Conservation (phyloP, 148 eudicot genomes). For the Dysphania ambrosioides region DNA sequence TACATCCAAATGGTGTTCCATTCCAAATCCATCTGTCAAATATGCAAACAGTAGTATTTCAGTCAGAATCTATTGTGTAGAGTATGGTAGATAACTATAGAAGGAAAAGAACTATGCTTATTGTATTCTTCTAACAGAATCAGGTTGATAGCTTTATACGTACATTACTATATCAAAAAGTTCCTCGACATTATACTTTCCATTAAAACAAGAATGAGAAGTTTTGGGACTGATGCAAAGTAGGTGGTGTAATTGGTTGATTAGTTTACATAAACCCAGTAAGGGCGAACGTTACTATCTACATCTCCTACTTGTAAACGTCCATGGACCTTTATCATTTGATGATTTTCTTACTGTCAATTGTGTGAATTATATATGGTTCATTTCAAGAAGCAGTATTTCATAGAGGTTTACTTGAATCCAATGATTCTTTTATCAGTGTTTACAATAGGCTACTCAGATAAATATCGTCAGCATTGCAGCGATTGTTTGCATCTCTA, state of each 20-base stretch:
- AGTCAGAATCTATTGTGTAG: no score
- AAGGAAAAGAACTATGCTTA: neutral
- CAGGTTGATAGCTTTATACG: neutral
- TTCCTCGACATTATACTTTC: neutral
- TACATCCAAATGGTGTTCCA: no score
- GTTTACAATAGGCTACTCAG: neutral
- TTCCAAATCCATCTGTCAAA: no score
- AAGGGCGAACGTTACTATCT: neutral
- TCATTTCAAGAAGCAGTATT: neutral
- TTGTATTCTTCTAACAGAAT: neutral
- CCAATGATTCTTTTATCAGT: neutral
- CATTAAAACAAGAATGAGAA: neutral
- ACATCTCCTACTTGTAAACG: neutral
- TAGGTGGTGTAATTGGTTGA: neutral
- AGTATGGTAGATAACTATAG: neutral
- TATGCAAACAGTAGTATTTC: no score
- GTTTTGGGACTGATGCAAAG: neutral
- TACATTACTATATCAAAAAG: neutral
- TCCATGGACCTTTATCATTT: no score
- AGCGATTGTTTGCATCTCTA: conserved; percentile 3
- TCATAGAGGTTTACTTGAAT: neutral
- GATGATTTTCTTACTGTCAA: neutral
- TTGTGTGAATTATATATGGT: no score
- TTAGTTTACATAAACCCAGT: neutral
- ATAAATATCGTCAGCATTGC: neutral